phyloP scores from a whole-genome alignment of 352 stramenopile genomes.

The Lagenidium sp. region DNA sequence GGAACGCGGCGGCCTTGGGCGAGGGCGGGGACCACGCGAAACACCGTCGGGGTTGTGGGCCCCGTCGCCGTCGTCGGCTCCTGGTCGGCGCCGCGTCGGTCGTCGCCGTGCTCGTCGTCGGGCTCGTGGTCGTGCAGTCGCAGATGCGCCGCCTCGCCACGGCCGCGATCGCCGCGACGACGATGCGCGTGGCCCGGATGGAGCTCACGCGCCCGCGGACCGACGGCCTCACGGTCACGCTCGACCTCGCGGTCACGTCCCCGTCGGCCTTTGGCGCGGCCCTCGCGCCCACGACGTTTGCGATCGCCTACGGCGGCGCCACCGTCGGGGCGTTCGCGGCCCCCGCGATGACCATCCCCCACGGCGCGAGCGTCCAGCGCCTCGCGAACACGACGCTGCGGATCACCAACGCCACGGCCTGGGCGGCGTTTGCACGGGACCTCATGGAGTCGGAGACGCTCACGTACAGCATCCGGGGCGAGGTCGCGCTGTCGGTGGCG shows the following conservation, averaged over 20 bases:
- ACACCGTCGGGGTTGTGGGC: too few relatives aligned
- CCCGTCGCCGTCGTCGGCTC: too few relatives aligned
- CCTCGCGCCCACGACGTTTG: constrained; percentile 35
- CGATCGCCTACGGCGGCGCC: constrained; percentile 30
- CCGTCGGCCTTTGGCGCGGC: constrained; percentile 38
- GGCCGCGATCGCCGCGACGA: constrained; percentile 41
- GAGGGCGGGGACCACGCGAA: too few relatives aligned
- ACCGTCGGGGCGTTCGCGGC: constrained; percentile 34
- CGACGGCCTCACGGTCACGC: constrained; percentile 27
- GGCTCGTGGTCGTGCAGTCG: constrained; percentile 29
- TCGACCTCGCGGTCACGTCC: constrained; percentile 39
- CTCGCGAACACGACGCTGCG: constrained; percentile 44
- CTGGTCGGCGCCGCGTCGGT: constrained; percentile 5
- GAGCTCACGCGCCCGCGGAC: constrained; percentile 30
- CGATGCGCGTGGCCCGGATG: constrained; percentile 54
- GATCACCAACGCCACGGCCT: constrained; percentile 43
- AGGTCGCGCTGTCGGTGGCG: constrained; percentile 38
- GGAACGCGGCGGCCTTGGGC: too few relatives aligned
- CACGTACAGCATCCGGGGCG: constrained; percentile 38
- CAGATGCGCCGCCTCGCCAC: constrained; percentile 48
- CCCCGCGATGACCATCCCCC: constrained; percentile 34
- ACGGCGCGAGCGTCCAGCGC: constrained; percentile 32
- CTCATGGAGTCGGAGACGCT: constrained; percentile 41
- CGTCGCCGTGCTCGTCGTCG: constrained; percentile 13
- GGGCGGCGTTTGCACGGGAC: constrained; percentile 55